A percentile compares a stretch with the other conserved stretches of the same genome.
These are phyloP conservation scores for Pichia ethanolica DNA, from an alignment of 805 yeast genomes.

Conservation along the genomic window DNA sequence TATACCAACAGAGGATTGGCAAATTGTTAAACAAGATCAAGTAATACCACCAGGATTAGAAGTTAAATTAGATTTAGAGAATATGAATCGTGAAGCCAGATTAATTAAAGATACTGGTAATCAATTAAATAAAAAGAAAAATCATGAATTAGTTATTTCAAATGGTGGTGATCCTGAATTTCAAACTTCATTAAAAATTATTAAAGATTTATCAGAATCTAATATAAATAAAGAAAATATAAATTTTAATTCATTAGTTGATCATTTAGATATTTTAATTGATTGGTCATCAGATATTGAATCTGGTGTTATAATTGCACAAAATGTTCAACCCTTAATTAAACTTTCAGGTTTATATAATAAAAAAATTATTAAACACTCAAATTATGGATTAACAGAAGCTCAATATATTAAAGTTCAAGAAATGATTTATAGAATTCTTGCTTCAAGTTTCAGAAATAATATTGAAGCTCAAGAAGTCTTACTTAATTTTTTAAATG, in stretches of 20 bases:
- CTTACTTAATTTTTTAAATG: slow-evolving; percentile 13
- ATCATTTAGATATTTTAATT: slow-evolving; percentile 34
- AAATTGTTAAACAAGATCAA: slow-evolving; percentile 60
- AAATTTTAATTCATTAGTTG: background rate
- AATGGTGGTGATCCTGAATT: slow-evolving; percentile 1
- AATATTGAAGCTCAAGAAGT: slow-evolving; percentile 39
- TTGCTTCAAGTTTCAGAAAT: slow-evolving; percentile 66
- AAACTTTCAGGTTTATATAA: slow-evolving; percentile 22
- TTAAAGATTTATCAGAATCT: background rate
- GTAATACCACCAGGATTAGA: slow-evolving; percentile 75
- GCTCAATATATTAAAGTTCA: slow-evolving; percentile 21
- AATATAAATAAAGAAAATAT: background rate
- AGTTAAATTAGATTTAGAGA: slow-evolving; percentile 66
- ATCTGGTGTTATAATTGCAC: slow-evolving; percentile 44
- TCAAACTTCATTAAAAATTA: slow-evolving; percentile 1
- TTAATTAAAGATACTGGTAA: slow-evolving; percentile 24
- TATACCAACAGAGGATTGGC: slow-evolving; percentile 64
- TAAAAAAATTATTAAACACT: slow-evolving; percentile 5
- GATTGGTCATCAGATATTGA: slow-evolving; percentile 66
- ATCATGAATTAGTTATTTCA: slow-evolving; percentile 9
- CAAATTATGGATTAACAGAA: slow-evolving; percentile 6
- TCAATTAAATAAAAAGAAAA: background rate
- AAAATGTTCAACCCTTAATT: slow-evolving; percentile 28
- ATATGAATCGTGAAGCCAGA: slow-evolving; percentile 65
- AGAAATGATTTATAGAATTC: slow-evolving; percentile 51